Base-by-base conservation (phyloP, 163 green algal species). In the Chlamydomonas reinhardtii region DNA sequence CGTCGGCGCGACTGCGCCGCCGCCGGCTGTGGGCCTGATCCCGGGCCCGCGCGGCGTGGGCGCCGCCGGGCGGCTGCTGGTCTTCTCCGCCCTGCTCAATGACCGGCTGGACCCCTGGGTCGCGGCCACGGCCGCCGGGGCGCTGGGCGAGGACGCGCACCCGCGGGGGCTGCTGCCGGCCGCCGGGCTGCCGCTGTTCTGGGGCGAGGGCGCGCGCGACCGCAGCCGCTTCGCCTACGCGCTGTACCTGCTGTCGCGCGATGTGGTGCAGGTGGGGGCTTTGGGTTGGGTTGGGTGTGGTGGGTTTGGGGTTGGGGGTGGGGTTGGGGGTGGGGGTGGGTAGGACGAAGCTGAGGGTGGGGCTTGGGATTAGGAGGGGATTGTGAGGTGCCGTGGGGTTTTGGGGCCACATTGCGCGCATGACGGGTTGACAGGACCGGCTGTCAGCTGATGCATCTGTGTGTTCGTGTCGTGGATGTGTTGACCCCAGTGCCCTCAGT, bases 161-260 rank as follows among this genome's bases (percentile, higher is more conserved):
- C 80, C 80, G 20, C 25, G 34, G 8, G 80, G 80, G 1, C 56
- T 86, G 20, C 48, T 74, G 29, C 69, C 80, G 2, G 69, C 80
- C 0, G 69, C 80, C 14, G 80, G 80, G 54, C 95, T 96, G 76
- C 95, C 95, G 20, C 89, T 98, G 84, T 96, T 93, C n/a, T 86
- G 80, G 70, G 80, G 80, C 70, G 80, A 86, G 54, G 85, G 92
- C 31, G 89, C 89, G 14, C 87, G 88, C 2, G 94, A 98, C 48
- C 88, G 94, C n/a, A 93, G 90, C 0, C 88, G 93, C 37, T 98
- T 98, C 90, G 93, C 93, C 15, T 94, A 96, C 76, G 96, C 85
- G 16, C 88, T 98, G 29, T 96, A 95, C 83, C 76, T 97, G 73
- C 92, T 98, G 31, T 95, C 94, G 85, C 96, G 97, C 81, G 92